These are phyloP conservation scores for Cutaneotrichosporon curvatum DNA, from an alignment of 1,284 basidiomycete genomes.

Conservation along the genomic window DNA sequence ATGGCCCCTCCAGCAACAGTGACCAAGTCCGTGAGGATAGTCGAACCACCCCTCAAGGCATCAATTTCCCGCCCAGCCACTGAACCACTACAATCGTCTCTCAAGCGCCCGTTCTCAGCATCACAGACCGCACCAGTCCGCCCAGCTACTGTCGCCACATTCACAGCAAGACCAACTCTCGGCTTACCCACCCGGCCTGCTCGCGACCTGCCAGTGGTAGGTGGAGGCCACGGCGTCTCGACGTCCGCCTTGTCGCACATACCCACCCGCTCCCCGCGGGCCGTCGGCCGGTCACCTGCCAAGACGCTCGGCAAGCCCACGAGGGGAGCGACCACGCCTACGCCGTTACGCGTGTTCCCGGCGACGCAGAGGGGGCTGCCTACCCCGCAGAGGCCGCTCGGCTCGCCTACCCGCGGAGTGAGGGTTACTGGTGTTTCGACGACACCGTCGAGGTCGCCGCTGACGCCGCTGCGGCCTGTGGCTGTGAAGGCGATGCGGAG, in stretches of 20 bases:
- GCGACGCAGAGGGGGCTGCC: neutral
- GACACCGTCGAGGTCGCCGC: too few species aligned
- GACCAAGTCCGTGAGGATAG: too few species aligned
- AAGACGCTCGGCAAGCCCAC: slow-evolving; percentile 4
- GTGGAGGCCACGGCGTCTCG: too few species aligned
- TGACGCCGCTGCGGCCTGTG: too few species aligned
- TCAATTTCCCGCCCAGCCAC: neutral
- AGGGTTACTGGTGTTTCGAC: too few species aligned
- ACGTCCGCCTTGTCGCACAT: too few species aligned
- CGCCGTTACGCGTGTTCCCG: neutral
- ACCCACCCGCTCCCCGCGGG: too few species aligned
- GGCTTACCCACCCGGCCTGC: slow-evolving; percentile 1
- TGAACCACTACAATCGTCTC: neutral
- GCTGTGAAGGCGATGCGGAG: too few species aligned
- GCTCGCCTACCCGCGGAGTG: too few species aligned
- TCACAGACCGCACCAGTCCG: neutral
- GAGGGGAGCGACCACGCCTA: neutral
- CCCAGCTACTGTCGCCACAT: neutral
- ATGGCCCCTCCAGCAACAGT: too few species aligned
- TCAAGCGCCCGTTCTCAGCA: slow-evolving; percentile 5
- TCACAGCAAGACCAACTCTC: slow-evolving; percentile 1
- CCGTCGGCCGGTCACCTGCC: slow-evolving; percentile 6
- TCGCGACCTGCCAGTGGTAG: too few species aligned
- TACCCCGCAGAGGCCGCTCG: neutral
- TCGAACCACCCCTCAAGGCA: too few species aligned